Conservation (phyloP, 345 rosid species). For the Pugionium dolabratum region DNA sequence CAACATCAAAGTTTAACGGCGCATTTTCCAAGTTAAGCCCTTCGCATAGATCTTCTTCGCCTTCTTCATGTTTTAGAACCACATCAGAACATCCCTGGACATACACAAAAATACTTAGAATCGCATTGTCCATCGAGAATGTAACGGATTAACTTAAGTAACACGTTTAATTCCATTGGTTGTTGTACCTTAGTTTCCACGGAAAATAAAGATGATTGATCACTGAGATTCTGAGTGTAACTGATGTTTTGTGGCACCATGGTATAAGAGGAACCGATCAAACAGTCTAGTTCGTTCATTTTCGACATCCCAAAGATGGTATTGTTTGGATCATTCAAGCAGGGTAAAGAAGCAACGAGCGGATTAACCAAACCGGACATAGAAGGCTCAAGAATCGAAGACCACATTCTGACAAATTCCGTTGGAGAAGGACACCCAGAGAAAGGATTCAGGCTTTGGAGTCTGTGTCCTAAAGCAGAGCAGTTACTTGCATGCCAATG, state of each 20-base stretch:
- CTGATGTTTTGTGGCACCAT: conserved; percentile 20
- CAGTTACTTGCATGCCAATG: conserved; percentile 53
- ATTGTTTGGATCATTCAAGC: conserved; percentile 34
- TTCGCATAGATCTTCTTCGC: conserved; percentile 56
- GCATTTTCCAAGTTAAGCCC: conserved; percentile 56
- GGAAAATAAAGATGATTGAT: conserved; percentile 46
- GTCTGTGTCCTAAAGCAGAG: conserved; percentile 49
- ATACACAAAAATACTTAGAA: neutral
- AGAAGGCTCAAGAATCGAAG: conserved; percentile 50
- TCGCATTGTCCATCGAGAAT: neutral
- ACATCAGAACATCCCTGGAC: conserved; percentile 29
- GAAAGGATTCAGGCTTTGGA: conserved; percentile 46
- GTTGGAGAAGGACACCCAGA: conserved; percentile 63
- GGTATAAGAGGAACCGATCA: conserved; percentile 36
- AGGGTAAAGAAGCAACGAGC: conserved; percentile 28
- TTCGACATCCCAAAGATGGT: conserved; percentile 39
- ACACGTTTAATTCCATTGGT: neutral
- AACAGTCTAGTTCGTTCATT: conserved; percentile 19
- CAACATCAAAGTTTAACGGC: conserved; percentile 50
- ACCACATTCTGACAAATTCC: conserved; percentile 63
- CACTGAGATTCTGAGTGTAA: conserved; percentile 41
- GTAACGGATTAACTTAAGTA: neutral
- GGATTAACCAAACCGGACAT: conserved; percentile 34
- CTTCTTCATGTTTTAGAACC: conserved; percentile 39
- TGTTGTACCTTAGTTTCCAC: conserved; percentile 40